Evolutionary conservation across 2,329 filamentous ascomycete species (phyloP), one percentile per base, ranked within the genome.

Genomic region (Apiospora rasikravindrae): DNA sequence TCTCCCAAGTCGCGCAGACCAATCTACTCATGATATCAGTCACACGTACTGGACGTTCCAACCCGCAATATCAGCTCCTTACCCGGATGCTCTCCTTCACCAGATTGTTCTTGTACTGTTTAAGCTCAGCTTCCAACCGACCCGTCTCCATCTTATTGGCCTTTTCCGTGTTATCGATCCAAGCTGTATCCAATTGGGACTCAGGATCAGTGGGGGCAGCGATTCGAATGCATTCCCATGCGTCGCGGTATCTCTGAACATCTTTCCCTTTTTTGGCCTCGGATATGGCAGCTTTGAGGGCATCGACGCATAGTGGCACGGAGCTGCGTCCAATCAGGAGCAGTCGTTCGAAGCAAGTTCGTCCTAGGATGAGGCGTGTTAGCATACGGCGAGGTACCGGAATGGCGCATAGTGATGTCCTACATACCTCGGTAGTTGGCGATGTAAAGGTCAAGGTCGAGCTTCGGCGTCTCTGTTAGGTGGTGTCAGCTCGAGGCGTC

Each of bases 81-180:
- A 97, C 95, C 76, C 95, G 85, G 78, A 98, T 98, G 84, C 95
- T 98, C 84, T 99, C 96, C 81, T 98, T 98, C 77, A 99, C 95
- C 61, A 98, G 84, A 78, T 98, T 99, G 80, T 98, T 98, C 83
- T 96, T 98, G 83, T 98, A 98, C 1, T 92, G 92, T 81, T 95
- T 95, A 26, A 99, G 86, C 82, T 98, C 94, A 22, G 88, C 85
- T 80, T 98, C 94, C 71, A 98, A 86, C n/a, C 93, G 89, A 71
- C 90, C 86, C 0, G 92, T 92, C 81, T 97, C 93, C 1, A 85
- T 83, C 76, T 89, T 89, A 77, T 95, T 94, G 69, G 88, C 84
- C 74, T 89, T 89, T 29, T 91, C 89, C 49, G 88, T 92, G 72
- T 84, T 86, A 10, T 92, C 88, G n/a, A 92, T 88, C 96, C 96